Base-by-base conservation (phyloP, 2,329 filamentous ascomycete species). In the Clathrospora elynae region DNA sequence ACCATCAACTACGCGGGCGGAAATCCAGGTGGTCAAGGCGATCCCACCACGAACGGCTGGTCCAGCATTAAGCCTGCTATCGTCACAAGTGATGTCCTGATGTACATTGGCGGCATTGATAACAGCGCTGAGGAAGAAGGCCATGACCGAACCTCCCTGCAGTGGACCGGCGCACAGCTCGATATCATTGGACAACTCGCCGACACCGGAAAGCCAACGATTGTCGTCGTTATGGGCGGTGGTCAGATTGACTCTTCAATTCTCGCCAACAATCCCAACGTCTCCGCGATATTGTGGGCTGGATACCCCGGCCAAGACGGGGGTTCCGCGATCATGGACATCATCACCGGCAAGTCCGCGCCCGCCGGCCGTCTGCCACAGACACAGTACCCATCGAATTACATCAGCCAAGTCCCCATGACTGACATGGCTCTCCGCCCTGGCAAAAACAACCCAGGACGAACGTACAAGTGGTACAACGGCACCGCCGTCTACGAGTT, bases 251-350 rank as follows among this genome's bases (percentile, higher is more conserved):
- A 84, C 56, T 75, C 75, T 41, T 71, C 75, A 0, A 71, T 77
- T 4, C 59, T 83, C 2, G 59, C 77, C 4, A 66, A 66, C 5
- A 76, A 80, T 30, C 53, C 67, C 2, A 75, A 75, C 40, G 71
- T 84, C 38, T 73, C 70, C 26, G 73, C 77, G 0, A 62, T 85
- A 0, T 53, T 85, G 0, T 84, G 81, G 82, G 78, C 72, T 0
- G 79, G 81, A 0, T 84, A 82, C 35, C 82, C 82, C 0, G 81
- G 82, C 1, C 81, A 84, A 59, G 76, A 78, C 29, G 82, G 82
- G 8, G 82, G 82, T 3, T 66, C 69, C 2, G 82, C 81, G 0
- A 61, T 83, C 7, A 64, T 83, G 18, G 75, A 83, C 41, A 71
- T 83, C 31, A 54, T 84, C 13, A 77, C 73, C 3, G 82, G 82